These are phyloP conservation scores for Mycena sp. DNA, from an alignment of 1,284 basidiomycete species.

Conservation along the genomic window DNA sequence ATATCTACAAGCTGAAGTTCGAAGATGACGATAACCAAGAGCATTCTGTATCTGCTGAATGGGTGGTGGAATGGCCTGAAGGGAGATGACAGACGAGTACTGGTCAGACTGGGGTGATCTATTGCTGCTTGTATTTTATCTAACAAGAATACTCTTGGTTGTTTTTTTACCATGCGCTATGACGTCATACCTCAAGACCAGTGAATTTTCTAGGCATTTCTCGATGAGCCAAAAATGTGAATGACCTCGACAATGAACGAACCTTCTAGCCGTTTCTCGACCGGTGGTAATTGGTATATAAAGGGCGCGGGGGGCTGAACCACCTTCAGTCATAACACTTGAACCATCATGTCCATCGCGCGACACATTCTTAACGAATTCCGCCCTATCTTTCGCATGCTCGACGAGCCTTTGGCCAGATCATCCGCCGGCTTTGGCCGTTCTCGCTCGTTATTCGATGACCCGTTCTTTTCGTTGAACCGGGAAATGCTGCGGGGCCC, in stretches of 20 bases:
- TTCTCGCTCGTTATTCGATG: slow-evolving; percentile 57
- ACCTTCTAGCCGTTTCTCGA: slow-evolving; percentile 29
- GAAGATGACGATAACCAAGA: slow-evolving; percentile 87
- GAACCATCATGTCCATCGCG: slow-evolving; percentile 65
- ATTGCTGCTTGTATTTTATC: slow-evolving; percentile 20
- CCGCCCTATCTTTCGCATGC: slow-evolving; percentile 78
- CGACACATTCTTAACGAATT: slow-evolving; percentile 79
- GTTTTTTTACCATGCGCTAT: neutral
- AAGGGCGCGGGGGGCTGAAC: neutral
- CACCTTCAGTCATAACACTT: neutral
- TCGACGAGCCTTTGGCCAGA: slow-evolving; percentile 50
- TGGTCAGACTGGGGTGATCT: slow-evolving; percentile 9
- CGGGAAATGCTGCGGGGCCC: slow-evolving; percentile 50
- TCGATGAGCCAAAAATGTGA: too few relatives aligned
- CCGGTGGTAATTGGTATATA: slow-evolving; percentile 25
- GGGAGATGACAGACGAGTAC: slow-evolving; percentile 27
- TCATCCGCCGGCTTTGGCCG: slow-evolving; percentile 22
- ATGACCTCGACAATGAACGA: neutral
- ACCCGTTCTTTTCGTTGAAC: slow-evolving; percentile 55
- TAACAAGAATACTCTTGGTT: neutral
- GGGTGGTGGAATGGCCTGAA: slow-evolving; percentile 81
- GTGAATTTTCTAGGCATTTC: neutral
- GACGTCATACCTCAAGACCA: slow-evolving; percentile 19
- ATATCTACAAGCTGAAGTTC: slow-evolving; percentile 81
- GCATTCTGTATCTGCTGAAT: slow-evolving; percentile 75